phyloP scores from a whole-genome alignment of 371 early-diverging fungal species.

The Mortierella sp. region DNA sequence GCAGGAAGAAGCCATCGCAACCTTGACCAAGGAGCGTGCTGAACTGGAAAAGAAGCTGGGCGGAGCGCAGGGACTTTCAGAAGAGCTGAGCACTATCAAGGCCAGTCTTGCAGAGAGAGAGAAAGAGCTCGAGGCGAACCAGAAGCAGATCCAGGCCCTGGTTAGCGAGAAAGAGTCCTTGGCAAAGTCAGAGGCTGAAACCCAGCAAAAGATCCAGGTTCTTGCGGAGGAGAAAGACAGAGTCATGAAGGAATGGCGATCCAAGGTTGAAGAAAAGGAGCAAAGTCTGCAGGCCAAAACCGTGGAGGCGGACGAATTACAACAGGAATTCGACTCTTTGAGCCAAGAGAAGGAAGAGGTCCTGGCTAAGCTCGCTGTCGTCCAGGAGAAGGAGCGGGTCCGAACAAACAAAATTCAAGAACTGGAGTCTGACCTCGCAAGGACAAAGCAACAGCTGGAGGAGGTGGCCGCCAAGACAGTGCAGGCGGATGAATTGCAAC shows the following conservation, averaged over 20 bases:
- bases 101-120: constrained; percentile 27
- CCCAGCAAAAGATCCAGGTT: constrained; percentile 4
- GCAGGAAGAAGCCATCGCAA: constrained; percentile 9
- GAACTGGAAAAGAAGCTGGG: constrained; percentile 41
- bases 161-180: constrained; percentile 25
- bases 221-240: constrained; percentile 15
- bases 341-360: constrained; percentile 43
- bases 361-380: constrained; percentile 43
- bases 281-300: constrained; percentile 20
- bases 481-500: constrained; percentile 23
- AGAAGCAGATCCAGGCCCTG: constrained; percentile 21
- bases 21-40: constrained; percentile 37
- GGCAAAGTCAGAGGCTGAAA: constrained; percentile 1
- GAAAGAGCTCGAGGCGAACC: constrained; percentile 7
- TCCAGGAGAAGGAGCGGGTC: constrained; percentile 35
- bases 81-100: constrained; percentile 13
- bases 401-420: constrained; percentile 7
- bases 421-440: constrained; percentile 29
- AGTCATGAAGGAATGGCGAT: constrained; percentile 15
- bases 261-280: constrained; percentile 24
- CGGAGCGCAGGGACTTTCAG: constrained; percentile 31
- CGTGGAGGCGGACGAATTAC: constrained; percentile 15
- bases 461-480: constrained; percentile 13
- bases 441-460: constrained; percentile 18
- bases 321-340: constrained; percentile 23